Evolutionary conservation across 2,329 filamentous ascomycete genomes (phyloP), one percentile per base, ranked within the genome.

Genomic region (Kalaharituber pfeilii): DNA sequence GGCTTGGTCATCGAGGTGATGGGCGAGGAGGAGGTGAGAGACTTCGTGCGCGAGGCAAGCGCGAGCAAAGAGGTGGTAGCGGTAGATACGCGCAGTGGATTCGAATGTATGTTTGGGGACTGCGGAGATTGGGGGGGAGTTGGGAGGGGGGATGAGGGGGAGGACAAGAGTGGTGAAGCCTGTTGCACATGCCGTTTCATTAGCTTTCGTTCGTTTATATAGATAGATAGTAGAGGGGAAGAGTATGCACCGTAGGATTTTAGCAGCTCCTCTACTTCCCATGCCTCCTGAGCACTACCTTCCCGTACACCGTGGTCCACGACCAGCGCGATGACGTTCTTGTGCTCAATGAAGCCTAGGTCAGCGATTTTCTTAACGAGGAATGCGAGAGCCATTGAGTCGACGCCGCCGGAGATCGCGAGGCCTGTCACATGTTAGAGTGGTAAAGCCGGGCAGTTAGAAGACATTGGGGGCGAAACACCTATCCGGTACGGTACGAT

Each of bases 361-460:
- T n/a, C n/a, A n/a, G n/a, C n/a, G n/a, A n/a, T n/a, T n/a, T n/a
- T n/a, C n/a, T n/a, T n/a, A n/a, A n/a, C n/a, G 30, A 96, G 75
- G 57, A 73, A 80, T 53, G 87, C 86, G 57, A 98, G 73, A 26
- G 89, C 89, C 88, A 96, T 98, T n/a, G 89, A 96, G 68, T 98
- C 91, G 36, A 91, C 84, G 6, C 91, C 91, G 24, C 91, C 91
- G 65, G 88, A 95, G 57, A 96, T 73, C 15, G 88, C 91, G 56
- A 96, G 71, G 53, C 76, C 82, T 85, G 58, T 52, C 56, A 11
- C 15, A 11, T 22, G 50, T 45, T 5, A 55, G 39, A 22, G 25
- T 6, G 15, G 28, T 28, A n/a, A n/a, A n/a, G n/a, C n/a, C 25
- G 6, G 25, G 29, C 13, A 11, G 7, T 13, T 9, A n/a, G n/a